phyloP scores from a whole-genome alignment of 2,329 filamentous ascomycete genomes.

The Colletotrichum sp. region DNA sequence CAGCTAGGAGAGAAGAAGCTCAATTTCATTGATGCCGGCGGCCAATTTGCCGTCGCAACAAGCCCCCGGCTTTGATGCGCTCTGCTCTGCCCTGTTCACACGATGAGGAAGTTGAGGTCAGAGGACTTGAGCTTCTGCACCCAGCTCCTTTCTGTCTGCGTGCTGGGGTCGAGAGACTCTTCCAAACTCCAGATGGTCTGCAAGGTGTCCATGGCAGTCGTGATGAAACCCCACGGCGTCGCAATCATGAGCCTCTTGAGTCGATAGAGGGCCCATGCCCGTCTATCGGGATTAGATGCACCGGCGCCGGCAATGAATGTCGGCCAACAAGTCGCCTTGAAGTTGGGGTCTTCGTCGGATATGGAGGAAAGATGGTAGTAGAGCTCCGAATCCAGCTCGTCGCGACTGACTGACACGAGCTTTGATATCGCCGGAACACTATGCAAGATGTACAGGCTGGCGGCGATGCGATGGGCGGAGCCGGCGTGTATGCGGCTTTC shows the following conservation, averaged over 20 bases:
- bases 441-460: conserved; percentile 52
- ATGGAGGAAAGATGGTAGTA: conserved; percentile 52
- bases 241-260: conserved; percentile 43
- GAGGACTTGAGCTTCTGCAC: conserved; percentile 47
- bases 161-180: conserved; percentile 15
- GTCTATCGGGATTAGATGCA: conserved; percentile 43
- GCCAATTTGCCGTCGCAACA: conserved; percentile 10
- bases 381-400: conserved; percentile 47
- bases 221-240: conserved; percentile 54
- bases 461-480: conserved; percentile 46
- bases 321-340: conserved; percentile 63
- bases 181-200: conserved; percentile 45
- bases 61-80: neutral
- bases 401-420: conserved; percentile 31
- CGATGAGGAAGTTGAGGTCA: conserved; percentile 48
- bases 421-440: conserved; percentile 35
- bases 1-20: neutral
- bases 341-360: conserved; percentile 52
- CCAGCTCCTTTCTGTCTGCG: conserved; percentile 39
- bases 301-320: conserved; percentile 62
- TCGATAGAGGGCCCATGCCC: conserved; percentile 54
- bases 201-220: conserved; percentile 51
- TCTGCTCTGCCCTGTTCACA: conserved; percentile 27
- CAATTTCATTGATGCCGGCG: conserved; percentile 2
- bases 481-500: conserved; percentile 44